phyloP scores from a whole-genome alignment of 768 basidiomycete genomes.

The Rhizopogon salebrosus region DNA sequence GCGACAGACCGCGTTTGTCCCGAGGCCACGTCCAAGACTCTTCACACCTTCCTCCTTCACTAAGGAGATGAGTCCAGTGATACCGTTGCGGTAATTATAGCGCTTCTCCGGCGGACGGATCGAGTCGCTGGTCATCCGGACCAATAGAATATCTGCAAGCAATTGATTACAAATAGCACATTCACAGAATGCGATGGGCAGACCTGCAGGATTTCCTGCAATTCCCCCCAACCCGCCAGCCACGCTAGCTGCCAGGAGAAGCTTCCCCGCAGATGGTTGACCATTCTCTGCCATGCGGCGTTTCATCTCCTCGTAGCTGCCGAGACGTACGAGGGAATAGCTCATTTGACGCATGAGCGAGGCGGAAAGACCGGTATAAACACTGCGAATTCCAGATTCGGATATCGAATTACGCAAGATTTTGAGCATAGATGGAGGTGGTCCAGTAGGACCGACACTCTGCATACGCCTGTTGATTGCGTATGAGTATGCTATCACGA shows the following conservation, averaged over 20 bases:
- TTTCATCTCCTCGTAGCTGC: conserved; percentile 78
- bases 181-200: not conserved
- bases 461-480: conserved; percentile 65
- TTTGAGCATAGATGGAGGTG: conserved; percentile 58
- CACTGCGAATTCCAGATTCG: conserved; percentile 63
- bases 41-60: conserved; percentile 64
- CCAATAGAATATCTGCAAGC: conserved; percentile 60
- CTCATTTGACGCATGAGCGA: conserved; percentile 88
- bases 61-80: conserved; percentile 64
- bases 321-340: conserved; percentile 82
- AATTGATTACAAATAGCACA: not conserved
- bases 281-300: conserved; percentile 44
- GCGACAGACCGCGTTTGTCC: conserved; percentile 64
- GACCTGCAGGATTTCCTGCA: conserved; percentile 82
- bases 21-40: conserved; percentile 69
- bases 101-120: conserved; percentile 67
- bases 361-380: conserved; percentile 80
- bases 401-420: conserved; percentile 62
- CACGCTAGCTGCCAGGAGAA: conserved; percentile 60
- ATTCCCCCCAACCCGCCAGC: conserved; percentile 81
- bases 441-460: conserved; percentile 48
- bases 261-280: conserved; percentile 44
- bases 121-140: conserved; percentile 87
- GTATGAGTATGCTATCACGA: not conserved
- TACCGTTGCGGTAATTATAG: conserved; percentile 76